Evolutionary conservation across 1,284 basidiomycete genomes (phyloP), one percentile per base, ranked within the genome.

Genomic region (Volvariella surrecta): DNA sequence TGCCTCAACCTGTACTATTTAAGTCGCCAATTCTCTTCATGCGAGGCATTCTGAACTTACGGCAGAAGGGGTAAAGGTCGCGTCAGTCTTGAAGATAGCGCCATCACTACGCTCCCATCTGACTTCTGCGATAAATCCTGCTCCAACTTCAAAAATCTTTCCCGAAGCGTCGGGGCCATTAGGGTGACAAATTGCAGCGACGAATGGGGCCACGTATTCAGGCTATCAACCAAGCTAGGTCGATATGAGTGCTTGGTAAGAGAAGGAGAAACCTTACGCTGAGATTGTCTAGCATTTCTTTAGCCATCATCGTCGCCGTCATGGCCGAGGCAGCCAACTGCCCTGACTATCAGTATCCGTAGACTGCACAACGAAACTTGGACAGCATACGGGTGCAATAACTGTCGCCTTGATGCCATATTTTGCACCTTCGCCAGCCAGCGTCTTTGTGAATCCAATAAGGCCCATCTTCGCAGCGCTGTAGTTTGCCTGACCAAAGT

Each of bases 401-500:
- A 76, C 86, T 51, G 86, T 88, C 11, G 85, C 78, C 55, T 82
- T 81, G 60, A 99, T 98, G 59, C 84, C 83, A 66, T 98, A 96
- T 67, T 97, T 96, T 39, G 74, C 83, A 38, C 94, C 94, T 63
- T 97, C 91, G 38, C 77, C 67, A 4, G 91, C 91, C 19, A 99
- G 78, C 1, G 95, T 93, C 62, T 92, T 93, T 20, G 93, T 89
- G 67, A 98, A 94, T 1, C 72, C 82, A 39, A 95, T 74, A 35
- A 96, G 75, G 57, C 81, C 90, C 89, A 93, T 92, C 71, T 90
- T 90, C 1, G 86, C 88, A 2, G 87, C 84, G 47, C 83, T 87
- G 59, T 89, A 90, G 67, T 99, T 99, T 15, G 92, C 83, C 65
- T 99, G 96, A 15, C 95, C 96, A 61, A 95, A 91, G 71, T 97